Evolutionary conservation across 176 grass and related monocot species (phyloP), one percentile per base, ranked within the genome.

Genomic region (Zoysia pacifica): DNA sequence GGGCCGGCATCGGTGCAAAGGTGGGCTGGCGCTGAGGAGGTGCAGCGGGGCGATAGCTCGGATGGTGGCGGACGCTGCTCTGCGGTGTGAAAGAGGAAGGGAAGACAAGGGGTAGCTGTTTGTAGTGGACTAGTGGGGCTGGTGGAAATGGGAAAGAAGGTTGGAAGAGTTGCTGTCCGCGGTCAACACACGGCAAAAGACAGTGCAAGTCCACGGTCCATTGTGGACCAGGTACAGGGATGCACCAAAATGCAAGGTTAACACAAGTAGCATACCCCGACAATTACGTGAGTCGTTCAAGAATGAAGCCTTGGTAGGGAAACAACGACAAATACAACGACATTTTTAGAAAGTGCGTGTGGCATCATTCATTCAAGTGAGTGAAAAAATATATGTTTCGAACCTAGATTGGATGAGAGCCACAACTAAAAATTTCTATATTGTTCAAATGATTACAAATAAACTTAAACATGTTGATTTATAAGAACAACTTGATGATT

Each of bases 1-100:
- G 73, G 15, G 61, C 56, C 65, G 88, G 89, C 94, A 94, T 94
- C 62, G 50, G 58, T 40, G 72, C 3, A 19, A 75, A 10, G 35
- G 12, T 5, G 71, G 9, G 43, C 36, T 38, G 37, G 20, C 11
- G 18, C 14, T 55, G 56, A 48, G 37, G 43, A 4, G 5, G 14
- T 4, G 16, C 5, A 38, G 39, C 2, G 8, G 5, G 0, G 71
- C 11, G 4, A 20, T 18, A 4, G 56, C 41, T 20, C 7, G 61
- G 11, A 15, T 85, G 62, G 54, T 40, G 38, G 19, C 54, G 50
- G 48, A 9, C 48, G 9, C 36, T 62, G 36, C 45, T 48, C 35
- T 19, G 20, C 38, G 36, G 35, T 62, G 64, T 43, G 73, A 46
- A 49, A 36, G 3, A 81, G 16, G 6, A 7, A 18, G 16, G 16